phyloP scores from a whole-genome alignment of 1,284 basidiomycete genomes.

The Leccinum solheimii region DNA sequence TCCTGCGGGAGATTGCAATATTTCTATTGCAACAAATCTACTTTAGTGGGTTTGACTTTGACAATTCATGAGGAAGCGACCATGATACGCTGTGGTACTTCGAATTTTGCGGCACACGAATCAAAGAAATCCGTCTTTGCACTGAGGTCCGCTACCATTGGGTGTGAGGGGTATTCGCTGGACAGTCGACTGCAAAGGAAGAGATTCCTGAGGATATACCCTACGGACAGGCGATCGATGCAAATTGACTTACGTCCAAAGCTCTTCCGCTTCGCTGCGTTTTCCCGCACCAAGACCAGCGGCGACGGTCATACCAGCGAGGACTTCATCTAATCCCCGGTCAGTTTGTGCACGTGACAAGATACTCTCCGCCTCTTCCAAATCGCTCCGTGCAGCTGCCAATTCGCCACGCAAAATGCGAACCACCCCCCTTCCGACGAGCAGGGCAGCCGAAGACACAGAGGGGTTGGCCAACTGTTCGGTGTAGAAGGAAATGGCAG shows the following conservation, averaged over 20 bases:
- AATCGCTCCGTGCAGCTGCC: constrained; percentile 80
- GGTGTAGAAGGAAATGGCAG: constrained; percentile 83
- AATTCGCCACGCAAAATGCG: constrained; percentile 82
- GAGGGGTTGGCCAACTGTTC: constrained; percentile 89
- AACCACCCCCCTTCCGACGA: constrained; percentile 82
- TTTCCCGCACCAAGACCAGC: constrained; percentile 60
- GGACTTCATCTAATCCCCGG: constrained; percentile 50
- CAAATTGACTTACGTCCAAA: constrained; percentile 56
- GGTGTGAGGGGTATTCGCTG: constrained; percentile 62
- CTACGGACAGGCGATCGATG: neutral
- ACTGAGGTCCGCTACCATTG: constrained; percentile 62
- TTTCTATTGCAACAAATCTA: constrained; percentile 2
- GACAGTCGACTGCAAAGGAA: constrained; percentile 52
- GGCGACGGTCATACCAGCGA: constrained; percentile 70
- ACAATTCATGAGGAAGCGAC: constrained; percentile 12
- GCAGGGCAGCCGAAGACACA: constrained; percentile 68
- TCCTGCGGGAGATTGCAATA: constrained; percentile 1
- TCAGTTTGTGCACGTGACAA: constrained; percentile 28
- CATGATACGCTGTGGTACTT: constrained; percentile 54
- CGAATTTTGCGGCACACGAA: constrained; percentile 66
- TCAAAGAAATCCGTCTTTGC: constrained; percentile 71
- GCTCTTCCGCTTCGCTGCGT: constrained; percentile 60
- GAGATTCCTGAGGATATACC: neutral
- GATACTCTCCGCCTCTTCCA: constrained; percentile 70
- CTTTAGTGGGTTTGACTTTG: neutral